Evolutionary conservation across 371 early-diverging fungal species (phyloP).

Genomic region (Entomophthora muscae): DNA sequence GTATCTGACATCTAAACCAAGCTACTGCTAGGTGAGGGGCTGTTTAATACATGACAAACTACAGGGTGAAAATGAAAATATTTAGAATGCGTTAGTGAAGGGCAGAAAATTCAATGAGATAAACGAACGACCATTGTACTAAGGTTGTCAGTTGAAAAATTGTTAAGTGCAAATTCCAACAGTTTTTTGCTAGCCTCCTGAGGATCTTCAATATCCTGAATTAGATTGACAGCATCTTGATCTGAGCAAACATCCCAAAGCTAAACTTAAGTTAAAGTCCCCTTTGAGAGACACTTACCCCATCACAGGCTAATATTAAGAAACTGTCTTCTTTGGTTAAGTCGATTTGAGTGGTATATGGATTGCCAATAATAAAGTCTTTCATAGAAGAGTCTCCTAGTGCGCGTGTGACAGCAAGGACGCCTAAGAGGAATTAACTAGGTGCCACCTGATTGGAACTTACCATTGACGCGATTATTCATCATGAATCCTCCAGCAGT

Average conservation of each 20-base stretch:
- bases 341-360: conserved; percentile 82
- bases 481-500: conserved; percentile 91
- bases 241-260: conserved; percentile 97
- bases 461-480: conserved; percentile 95
- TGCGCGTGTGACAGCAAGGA: conserved; percentile 92
- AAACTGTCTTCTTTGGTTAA: conserved; percentile 50
- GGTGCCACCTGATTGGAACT: background rate
- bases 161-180: conserved; percentile 73
- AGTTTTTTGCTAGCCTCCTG: conserved; percentile 63
- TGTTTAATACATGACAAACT: no score
- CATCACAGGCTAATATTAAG: conserved; percentile 93
- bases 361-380: conserved; percentile 83
- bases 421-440: conserved; percentile 24
- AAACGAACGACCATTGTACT: conserved; percentile 64
- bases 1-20: no score
- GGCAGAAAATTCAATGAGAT: conserved; percentile 1
- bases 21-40: no score
- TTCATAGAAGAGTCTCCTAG: conserved; percentile 94
- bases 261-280: conserved; percentile 15
- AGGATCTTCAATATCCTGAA: conserved; percentile 54
- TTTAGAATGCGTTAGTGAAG: background rate
- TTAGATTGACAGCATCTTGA: conserved; percentile 82
- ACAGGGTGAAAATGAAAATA: background rate
- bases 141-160: conserved; percentile 87
- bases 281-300: conserved; percentile 36